Conservation (phyloP, 106 monocot genomes). For the Triglochin maritima region DNA sequence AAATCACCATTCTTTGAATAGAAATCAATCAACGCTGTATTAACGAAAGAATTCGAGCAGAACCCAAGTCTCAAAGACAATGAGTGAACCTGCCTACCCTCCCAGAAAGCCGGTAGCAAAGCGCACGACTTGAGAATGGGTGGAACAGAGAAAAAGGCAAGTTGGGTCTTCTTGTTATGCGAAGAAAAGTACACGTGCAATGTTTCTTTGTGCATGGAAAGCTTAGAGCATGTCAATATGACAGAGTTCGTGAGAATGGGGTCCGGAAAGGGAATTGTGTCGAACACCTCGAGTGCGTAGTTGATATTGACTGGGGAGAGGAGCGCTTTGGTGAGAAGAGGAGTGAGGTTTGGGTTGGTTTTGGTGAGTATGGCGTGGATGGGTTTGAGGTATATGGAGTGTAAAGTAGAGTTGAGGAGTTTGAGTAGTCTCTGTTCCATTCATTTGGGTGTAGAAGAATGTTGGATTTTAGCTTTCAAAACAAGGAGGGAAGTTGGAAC, state of each 20-base stretch:
- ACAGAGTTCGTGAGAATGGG: slow-evolving; percentile 26
- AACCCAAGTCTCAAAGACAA: slow-evolving; percentile 34
- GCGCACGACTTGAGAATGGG: slow-evolving; percentile 62
- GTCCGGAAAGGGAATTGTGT: slow-evolving; percentile 35
- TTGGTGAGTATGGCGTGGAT: slow-evolving; percentile 40
- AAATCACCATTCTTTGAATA: slow-evolving; percentile 54
- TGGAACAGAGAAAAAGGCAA: slow-evolving; percentile 37
- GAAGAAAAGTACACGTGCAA: slow-evolving; percentile 31
- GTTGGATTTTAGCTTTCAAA: background rate
- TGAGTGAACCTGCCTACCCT: slow-evolving; percentile 51
- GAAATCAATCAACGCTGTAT: slow-evolving; percentile 69
- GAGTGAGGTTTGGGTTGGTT: slow-evolving; percentile 11
- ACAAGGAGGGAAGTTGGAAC: too few species aligned
- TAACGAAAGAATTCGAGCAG: slow-evolving; percentile 40
- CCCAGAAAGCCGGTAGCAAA: slow-evolving; percentile 10
- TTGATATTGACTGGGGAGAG: slow-evolving; percentile 14
- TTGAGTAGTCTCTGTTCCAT: slow-evolving; percentile 36
- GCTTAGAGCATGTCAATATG: slow-evolving; percentile 45
- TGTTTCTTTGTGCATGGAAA: slow-evolving; percentile 32
- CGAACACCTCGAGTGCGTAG: slow-evolving; percentile 57
- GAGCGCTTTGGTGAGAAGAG: slow-evolving; percentile 16
- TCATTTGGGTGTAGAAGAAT: background rate
- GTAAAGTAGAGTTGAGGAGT: slow-evolving; percentile 20
- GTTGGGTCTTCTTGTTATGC: slow-evolving; percentile 16
- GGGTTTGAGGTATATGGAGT: slow-evolving; percentile 20